Conservation (phyloP, 2,329 filamentous ascomycete genomes). For the Trichoderma sp. region DNA sequence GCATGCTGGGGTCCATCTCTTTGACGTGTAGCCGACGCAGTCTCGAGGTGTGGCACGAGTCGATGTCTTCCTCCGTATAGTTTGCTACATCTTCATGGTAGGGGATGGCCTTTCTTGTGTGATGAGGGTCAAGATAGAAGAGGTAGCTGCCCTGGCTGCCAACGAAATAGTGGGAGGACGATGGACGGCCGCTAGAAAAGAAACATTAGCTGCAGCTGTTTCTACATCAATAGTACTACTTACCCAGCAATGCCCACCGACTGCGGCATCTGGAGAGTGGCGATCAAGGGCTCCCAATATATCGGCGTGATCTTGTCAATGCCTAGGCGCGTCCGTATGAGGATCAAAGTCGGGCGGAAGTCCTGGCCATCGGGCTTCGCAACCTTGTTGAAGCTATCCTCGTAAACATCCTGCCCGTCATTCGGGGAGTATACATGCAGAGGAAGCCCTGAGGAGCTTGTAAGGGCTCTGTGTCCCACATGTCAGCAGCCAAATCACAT, state of each 20-base stretch:
- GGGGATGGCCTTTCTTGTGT: constrained; percentile 73
- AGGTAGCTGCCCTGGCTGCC: constrained; percentile 70
- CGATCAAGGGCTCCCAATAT: constrained; percentile 92
- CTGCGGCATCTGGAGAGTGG: constrained; percentile 81
- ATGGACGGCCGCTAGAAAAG: constrained; percentile 74
- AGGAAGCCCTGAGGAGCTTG: constrained; percentile 63
- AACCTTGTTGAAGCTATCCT: constrained; percentile 80
- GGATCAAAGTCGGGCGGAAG: constrained; percentile 83
- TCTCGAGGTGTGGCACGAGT: constrained; percentile 84
- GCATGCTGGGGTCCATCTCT: constrained; percentile 98
- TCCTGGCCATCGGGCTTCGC: constrained; percentile 66
- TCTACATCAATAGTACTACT: constrained; percentile 35
- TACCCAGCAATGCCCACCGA: constrained; percentile 96
- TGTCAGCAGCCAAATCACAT: constrained; percentile 7
- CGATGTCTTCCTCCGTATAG: constrained; percentile 72
- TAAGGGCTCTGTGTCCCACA: constrained; percentile 68
- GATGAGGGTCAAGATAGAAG: constrained; percentile 95
- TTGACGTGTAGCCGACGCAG: constrained; percentile 79
- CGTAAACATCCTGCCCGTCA: constrained; percentile 89
- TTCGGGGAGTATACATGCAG: constrained; percentile 86
- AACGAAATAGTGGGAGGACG: constrained; percentile 72
- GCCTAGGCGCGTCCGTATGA: constrained; percentile 85
- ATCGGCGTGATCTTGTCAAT: constrained; percentile 93
- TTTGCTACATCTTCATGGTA: constrained; percentile 58
- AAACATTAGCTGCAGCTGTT: constrained; percentile 2